These are phyloP conservation scores for Lipomyces sp. DNA, from an alignment of 805 yeast genomes.

Conservation along the genomic window DNA sequence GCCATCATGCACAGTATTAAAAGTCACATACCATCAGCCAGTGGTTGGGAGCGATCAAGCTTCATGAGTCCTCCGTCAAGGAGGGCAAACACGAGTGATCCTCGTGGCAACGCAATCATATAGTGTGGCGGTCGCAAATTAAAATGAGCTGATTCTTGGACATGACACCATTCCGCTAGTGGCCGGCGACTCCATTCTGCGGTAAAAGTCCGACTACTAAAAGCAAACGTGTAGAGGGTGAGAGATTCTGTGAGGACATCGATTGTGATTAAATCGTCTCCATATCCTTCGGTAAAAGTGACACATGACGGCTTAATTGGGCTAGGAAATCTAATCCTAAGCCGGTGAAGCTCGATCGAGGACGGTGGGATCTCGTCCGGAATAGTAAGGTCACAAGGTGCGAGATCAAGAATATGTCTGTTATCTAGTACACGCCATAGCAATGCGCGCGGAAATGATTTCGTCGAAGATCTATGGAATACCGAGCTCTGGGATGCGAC, in stretches of 20 bases:
- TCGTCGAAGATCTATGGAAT: constrained; percentile 13
- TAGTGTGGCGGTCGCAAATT: constrained; percentile 61
- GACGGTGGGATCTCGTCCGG: constrained; percentile 7
- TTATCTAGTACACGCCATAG: constrained; percentile 35
- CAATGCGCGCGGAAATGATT: constrained; percentile 22
- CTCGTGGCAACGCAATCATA: constrained; percentile 53
- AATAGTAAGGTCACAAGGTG: constrained; percentile 22
- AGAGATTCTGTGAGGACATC: constrained; percentile 32
- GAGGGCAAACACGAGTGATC: constrained; percentile 60
- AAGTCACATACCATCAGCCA: constrained; percentile 36
- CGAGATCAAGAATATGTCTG: constrained; percentile 23
- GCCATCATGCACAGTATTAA: constrained; percentile 32
- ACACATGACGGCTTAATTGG: constrained; percentile 28
- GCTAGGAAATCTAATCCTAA: constrained; percentile 23
- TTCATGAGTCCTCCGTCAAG: constrained; percentile 75
- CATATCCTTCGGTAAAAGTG: constrained; percentile 19
- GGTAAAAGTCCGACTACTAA: constrained; percentile 13
- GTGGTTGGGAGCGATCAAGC: constrained; percentile 40
- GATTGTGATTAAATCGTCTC: constrained; percentile 16
- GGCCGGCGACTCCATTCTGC: constrained; percentile 26
- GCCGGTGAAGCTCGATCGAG: constrained; percentile 14
- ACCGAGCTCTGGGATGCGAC: constrained; percentile 28
- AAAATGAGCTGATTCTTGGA: constrained; percentile 46
- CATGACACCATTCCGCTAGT: constrained; percentile 32
- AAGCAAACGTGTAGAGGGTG: constrained; percentile 24